Conservation (phyloP, 495 filamentous ascomycete species). For the Penicillium samsonianum region DNA sequence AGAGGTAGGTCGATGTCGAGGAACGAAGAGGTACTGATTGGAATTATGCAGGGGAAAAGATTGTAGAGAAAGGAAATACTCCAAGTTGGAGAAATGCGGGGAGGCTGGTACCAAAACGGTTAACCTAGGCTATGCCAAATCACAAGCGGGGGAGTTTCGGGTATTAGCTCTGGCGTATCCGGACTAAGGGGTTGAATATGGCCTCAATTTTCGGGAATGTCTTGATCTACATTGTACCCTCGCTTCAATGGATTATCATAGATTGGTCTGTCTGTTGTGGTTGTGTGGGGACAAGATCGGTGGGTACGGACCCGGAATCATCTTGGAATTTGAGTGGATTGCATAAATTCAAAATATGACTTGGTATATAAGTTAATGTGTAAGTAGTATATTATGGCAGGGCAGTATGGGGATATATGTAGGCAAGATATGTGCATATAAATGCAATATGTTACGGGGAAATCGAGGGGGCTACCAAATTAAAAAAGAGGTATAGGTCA, state of each 20-base stretch:
- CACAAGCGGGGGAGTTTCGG: constrained; percentile 16
- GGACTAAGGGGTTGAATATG: constrained; percentile 2
- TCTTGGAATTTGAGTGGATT: neutral
- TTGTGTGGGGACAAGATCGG: constrained; percentile 2
- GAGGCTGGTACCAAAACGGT: constrained; percentile 17
- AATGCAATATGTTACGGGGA: too few relatives aligned
- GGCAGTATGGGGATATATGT: neutral
- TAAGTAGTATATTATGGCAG: too few relatives aligned
- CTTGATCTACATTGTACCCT: neutral
- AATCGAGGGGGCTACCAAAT: neutral
- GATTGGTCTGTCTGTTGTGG: neutral
- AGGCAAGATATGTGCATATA: neutral
- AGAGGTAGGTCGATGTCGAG: neutral
- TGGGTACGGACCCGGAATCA: neutral
- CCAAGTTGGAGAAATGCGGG: constrained; percentile 31
- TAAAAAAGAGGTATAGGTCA: constrained; percentile 18
- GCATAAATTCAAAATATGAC: too few relatives aligned
- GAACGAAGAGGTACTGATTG: neutral
- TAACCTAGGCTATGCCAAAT: constrained; percentile 26
- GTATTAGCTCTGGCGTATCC: neutral
- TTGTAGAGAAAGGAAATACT: neutral
- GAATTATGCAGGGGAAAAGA: neutral
- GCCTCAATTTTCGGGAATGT: neutral
- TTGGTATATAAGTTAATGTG: too few relatives aligned
- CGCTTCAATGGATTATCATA: neutral